Evolutionary conservation across 2,329 filamentous ascomycete genomes (phyloP), one percentile per base, ranked within the genome.

Genomic region (Pseudogymnoascus sp.): DNA sequence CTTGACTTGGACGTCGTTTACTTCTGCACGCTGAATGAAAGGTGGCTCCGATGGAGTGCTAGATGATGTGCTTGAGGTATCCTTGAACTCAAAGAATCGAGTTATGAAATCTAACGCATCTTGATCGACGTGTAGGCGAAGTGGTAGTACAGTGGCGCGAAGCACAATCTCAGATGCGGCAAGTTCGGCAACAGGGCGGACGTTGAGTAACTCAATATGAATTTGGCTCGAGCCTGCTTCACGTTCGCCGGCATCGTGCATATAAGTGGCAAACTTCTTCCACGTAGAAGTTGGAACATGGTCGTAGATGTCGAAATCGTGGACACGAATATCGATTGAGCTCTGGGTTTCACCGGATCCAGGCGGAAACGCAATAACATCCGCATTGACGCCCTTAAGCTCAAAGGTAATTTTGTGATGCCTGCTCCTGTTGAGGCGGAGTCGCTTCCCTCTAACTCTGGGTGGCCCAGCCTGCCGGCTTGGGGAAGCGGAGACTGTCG

Each of bases 41-140:
- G 90, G 89, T 5, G 87, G 76, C 59, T 95, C 91, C 48, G 84
- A 84, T 0, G 80, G 76, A 7, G 75, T 74, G 1, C 76, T 76
- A n/a, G 45, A 52, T 3, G 45, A 9, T 52, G 26, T 52, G 45
- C 15, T 30, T 52, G 45, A 33, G 38, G 92, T 88, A 66, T 96
- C 91, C 69, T 96, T 95, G 79, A 99, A 99, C 68, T 95, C 92
- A 68, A 99, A 99, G 77, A 99, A 99, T 1, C 94, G 85, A 1
- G 89, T 95, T 70, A 99, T 89, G 70, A 99, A 99, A 71, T 99
- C 94, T 3, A 99, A 81, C 0, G 94, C 92, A 73, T 99, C 94
- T 73, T 99, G 94, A 68, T 99, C 94, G 33, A 99, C 92, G 70
- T 99, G 94, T 1, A 99, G 79, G 41, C 94, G 84, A 26, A 99